Evolutionary conservation across 2,329 filamentous ascomycete species (phyloP), one percentile per base, ranked within the genome.

Genomic region (Cercospora nicotianae): DNA sequence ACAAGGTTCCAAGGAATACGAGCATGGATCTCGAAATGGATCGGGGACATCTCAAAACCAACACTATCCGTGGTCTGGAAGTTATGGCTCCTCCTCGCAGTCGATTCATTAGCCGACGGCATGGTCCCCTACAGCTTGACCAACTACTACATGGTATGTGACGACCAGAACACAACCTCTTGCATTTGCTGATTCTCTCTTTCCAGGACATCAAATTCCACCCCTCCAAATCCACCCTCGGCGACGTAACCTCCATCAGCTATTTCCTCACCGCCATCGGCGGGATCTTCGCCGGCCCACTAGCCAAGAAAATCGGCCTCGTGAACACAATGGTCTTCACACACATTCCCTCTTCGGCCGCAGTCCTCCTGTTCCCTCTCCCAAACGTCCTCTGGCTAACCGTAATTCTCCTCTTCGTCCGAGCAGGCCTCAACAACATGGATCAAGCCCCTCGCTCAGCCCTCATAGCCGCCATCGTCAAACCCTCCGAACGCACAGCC

Each of bases 81-180:
- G 60, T 82, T 94, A 0, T 90, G 88, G 74, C 78, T 90, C 7
- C 80, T 94, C 1, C 90, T 93, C 72, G 85, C 85, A 1, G 74
- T 93, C 5, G 91, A 93, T 76, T 86, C 88, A 0, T 86, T 93
- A 66, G 90, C 89, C 1, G 76, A 77, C 20, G 91, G 91, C 1
- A 84, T 94, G 76, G 89, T 88, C 3, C 87, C 78, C 16, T 80
- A 79, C 72, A 79, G 79, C 9, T 72, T 81, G 33, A 84, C 87
- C 70, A 87, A 84, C 66, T 87, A 86, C 75, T 87, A 85, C 76
- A 84, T 88, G 72, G 61, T 64, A 36, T 5, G 45, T 30, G 9
- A 16, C 13, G 10, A 55, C 39, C 10, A 16, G 18, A n/a, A 8
- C 16, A 28, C 12, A 16, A 16, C 13, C 33, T 39, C 33, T 2